Evolutionary conservation across 2,329 filamentous ascomycete species (phyloP).

Genomic region (Fonsecaea pugnacius): DNA sequence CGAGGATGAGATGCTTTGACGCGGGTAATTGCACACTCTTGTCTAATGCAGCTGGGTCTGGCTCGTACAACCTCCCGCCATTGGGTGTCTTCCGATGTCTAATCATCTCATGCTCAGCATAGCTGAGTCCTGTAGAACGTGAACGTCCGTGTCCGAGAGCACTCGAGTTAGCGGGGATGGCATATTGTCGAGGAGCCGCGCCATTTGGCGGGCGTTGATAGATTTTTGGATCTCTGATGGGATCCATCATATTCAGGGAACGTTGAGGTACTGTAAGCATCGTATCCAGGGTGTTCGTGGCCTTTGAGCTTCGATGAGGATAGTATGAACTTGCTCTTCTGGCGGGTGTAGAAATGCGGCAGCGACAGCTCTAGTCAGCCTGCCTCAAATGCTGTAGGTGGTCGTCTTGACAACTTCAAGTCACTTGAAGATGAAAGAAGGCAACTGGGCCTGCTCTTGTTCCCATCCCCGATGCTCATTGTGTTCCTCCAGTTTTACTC

Average conservation of each 20-base stretch:
- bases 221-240: slow-evolving; percentile 24
- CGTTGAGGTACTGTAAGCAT: slow-evolving; percentile 32
- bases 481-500: slow-evolving; percentile 29
- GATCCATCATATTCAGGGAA: slow-evolving; percentile 27
- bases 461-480: slow-evolving; percentile 29
- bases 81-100: slow-evolving; percentile 84
- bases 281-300: background rate
- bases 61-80: slow-evolving; percentile 80
- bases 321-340: background rate
- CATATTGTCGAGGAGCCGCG: slow-evolving; percentile 33
- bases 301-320: background rate
- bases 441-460: slow-evolving; percentile 33
- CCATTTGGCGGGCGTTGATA: slow-evolving; percentile 23
- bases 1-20: slow-evolving; percentile 80
- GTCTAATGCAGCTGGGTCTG: slow-evolving; percentile 79
- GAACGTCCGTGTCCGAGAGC: slow-evolving; percentile 21
- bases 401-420: slow-evolving; percentile 22
- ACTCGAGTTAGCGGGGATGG: slow-evolving; percentile 27
- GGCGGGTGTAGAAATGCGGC: background rate
- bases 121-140: slow-evolving; percentile 31
- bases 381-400: slow-evolving; percentile 26
- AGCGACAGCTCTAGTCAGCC: slow-evolving; percentile 20
- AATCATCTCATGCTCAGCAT: slow-evolving; percentile 68
- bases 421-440: slow-evolving; percentile 28
- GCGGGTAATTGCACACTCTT: slow-evolving; percentile 74